phyloP scores from a whole-genome alignment of 2,329 filamentous ascomycete genomes.

The Aquanectria penicillioides region DNA sequence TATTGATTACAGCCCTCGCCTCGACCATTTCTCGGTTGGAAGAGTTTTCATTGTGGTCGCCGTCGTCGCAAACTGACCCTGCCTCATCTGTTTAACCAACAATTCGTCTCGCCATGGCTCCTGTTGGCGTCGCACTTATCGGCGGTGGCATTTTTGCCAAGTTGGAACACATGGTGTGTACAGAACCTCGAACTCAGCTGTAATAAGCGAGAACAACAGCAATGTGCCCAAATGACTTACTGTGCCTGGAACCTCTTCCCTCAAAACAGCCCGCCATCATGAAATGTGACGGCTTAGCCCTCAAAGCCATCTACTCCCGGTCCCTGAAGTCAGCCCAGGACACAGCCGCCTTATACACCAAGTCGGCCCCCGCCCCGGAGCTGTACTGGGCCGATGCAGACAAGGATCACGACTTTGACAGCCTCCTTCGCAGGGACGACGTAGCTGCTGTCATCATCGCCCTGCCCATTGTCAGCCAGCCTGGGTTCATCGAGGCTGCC shows the following conservation, averaged over 20 bases:
- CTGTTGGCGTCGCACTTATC: slow-evolving; percentile 67
- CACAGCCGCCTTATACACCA: slow-evolving; percentile 51
- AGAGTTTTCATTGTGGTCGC: too few species aligned
- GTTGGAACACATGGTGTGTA: slow-evolving; percentile 64
- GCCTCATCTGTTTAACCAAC: not conserved
- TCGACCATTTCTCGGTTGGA: too few species aligned
- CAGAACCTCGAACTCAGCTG: not conserved
- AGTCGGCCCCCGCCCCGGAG: slow-evolving; percentile 47
- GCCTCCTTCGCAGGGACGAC: slow-evolving; percentile 64
- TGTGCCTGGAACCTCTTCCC: too few species aligned
- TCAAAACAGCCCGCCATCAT: slow-evolving; percentile 64
- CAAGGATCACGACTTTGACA: slow-evolving; percentile 57
- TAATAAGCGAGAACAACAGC: too few species aligned
- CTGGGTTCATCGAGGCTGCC: slow-evolving; percentile 65
- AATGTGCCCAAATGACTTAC: too few species aligned
- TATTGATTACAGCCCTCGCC: too few species aligned
- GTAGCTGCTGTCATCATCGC: slow-evolving; percentile 65
- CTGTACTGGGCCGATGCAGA: slow-evolving; percentile 68
- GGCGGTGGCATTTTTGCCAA: slow-evolving; percentile 72
- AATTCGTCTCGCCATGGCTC: slow-evolving; percentile 42
- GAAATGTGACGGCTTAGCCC: slow-evolving; percentile 57
- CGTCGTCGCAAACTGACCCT: too few species aligned
- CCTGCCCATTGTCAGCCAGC: slow-evolving; percentile 72
- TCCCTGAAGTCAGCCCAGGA: slow-evolving; percentile 65
- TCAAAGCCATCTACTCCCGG: slow-evolving; percentile 75